Percentiles rank a stretch among this genome's conserved stretches.
Conservation (phyloP, 371 early-diverging fungal genomes). For the Mortierella sp. region DNA sequence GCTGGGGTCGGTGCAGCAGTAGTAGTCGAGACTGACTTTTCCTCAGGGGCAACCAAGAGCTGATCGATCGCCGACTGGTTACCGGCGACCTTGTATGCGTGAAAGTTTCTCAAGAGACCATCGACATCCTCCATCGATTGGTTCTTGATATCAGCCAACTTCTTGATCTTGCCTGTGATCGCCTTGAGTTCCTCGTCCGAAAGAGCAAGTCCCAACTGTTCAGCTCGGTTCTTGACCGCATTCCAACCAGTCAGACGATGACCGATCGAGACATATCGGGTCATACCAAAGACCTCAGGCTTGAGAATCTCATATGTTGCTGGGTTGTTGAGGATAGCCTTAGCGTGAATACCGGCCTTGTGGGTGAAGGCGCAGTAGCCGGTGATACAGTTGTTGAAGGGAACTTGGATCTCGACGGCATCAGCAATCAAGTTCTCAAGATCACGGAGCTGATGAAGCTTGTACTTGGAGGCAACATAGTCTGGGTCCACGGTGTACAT, state of each 20-base stretch:
- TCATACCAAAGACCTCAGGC: slow-evolving; percentile 97
- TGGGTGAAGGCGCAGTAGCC: slow-evolving; percentile 98
- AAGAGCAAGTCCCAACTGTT: slow-evolving; percentile 85
- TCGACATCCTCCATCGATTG: slow-evolving; percentile 92
- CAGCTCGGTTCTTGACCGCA: slow-evolving; percentile 96
- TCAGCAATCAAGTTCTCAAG: slow-evolving; percentile 96
- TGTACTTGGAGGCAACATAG: slow-evolving; percentile 91
- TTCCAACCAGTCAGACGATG: slow-evolving; percentile 98
- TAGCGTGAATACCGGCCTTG: slow-evolving; percentile 99
- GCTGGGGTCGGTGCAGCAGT: neutral
- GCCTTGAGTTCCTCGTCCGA: slow-evolving; percentile 92
- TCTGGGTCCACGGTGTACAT: slow-evolving; percentile 94
- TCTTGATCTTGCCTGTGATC: slow-evolving; percentile 93
- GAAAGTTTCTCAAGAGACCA: slow-evolving; percentile 66
- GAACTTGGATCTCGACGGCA: slow-evolving; percentile 93
- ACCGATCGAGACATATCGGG: slow-evolving; percentile 95
- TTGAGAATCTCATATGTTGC: slow-evolving; percentile 96
- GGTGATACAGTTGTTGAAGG: slow-evolving; percentile 98
- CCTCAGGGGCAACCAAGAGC: slow-evolving; percentile 41
- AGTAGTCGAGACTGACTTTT: neutral
- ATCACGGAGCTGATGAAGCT: slow-evolving; percentile 89
- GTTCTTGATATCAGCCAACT: slow-evolving; percentile 92
- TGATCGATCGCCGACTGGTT: slow-evolving; percentile 52
- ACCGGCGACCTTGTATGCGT: slow-evolving; percentile 62
- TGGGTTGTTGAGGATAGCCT: slow-evolving; percentile 98